Conservation (phyloP, 2,329 filamentous ascomycete species). For the Domatiomyces globalis region DNA sequence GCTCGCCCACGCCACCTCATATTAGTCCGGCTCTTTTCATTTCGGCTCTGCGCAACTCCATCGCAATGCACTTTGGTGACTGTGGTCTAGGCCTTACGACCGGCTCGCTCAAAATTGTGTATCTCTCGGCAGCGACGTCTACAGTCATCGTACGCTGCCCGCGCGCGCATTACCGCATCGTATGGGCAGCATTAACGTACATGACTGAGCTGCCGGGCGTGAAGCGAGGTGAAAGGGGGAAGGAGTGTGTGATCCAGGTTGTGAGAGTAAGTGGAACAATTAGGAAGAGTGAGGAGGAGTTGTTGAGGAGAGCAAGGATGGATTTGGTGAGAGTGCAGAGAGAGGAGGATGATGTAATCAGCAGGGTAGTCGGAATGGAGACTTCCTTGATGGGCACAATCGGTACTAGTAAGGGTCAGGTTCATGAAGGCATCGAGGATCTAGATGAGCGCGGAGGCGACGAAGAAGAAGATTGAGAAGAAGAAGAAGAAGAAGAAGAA, state of each 20-base stretch:
- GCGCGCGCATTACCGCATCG: conserved; percentile 66
- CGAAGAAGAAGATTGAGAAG: not conserved
- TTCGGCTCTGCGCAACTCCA: conserved; percentile 50
- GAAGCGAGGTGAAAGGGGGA: conserved; percentile 15
- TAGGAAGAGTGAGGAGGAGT: conserved; percentile 79
- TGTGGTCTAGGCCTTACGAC: conserved; percentile 49
- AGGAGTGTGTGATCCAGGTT: conserved; percentile 64
- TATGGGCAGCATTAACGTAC: conserved; percentile 80
- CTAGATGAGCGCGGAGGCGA: no score
- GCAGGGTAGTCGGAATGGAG: not conserved
- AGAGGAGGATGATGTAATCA: conserved; percentile 2
- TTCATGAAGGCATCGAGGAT: not conserved
- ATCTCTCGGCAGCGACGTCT: conserved; percentile 79
- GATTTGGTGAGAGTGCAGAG: conserved; percentile 42
- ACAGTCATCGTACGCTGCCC: conserved; percentile 82
- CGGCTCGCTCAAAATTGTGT: conserved; percentile 54
- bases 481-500: not conserved
- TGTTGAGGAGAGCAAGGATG: conserved; percentile 59
- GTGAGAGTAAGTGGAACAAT: conserved; percentile 86
- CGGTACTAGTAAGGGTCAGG: not conserved
- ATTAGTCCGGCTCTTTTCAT: conserved; percentile 45
- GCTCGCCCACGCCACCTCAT: conserved; percentile 60
- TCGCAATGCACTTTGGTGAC: conserved; percentile 69
- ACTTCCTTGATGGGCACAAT: not conserved
- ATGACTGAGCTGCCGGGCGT: conserved; percentile 50